Evolutionary conservation across 2,329 filamentous ascomycete genomes (phyloP).

Genomic region (Zasmidium citrigriseum): DNA sequence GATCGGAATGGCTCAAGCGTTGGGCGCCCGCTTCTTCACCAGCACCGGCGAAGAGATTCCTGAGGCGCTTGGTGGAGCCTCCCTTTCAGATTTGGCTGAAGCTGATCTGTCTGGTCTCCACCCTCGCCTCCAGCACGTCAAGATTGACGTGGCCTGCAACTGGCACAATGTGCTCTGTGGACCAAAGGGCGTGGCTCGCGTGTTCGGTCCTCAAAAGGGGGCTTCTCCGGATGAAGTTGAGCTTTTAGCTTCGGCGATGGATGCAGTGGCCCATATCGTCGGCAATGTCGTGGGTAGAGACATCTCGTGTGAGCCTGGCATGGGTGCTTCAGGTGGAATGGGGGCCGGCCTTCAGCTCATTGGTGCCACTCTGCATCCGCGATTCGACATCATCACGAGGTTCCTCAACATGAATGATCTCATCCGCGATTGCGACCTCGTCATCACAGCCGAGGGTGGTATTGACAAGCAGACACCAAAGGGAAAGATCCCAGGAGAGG

Average conservation of each 20-base stretch:
- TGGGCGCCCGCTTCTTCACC: constrained; percentile 50
- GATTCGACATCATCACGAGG: constrained; percentile 54
- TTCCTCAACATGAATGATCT: constrained; percentile 52
- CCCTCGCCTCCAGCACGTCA: constrained; percentile 37
- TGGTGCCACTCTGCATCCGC: constrained; percentile 48
- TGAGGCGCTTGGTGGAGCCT: constrained; percentile 44
- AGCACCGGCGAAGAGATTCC: constrained; percentile 40
- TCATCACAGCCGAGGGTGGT: constrained; percentile 56
- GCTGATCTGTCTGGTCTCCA: constrained; percentile 46
- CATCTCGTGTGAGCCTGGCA: constrained; percentile 45
- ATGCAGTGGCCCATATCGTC: constrained; percentile 43
- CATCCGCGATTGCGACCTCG: constrained; percentile 52
- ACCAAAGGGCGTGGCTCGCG: constrained; percentile 49
- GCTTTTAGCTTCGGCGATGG: constrained; percentile 45
- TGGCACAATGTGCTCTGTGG: constrained; percentile 56
- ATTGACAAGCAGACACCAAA: constrained; percentile 54
- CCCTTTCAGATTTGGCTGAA: constrained; percentile 39
- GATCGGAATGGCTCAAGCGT: constrained; percentile 56
- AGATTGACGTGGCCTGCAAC: constrained; percentile 55
- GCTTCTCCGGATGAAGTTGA: constrained; percentile 47
- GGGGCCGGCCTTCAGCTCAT: constrained; percentile 54
- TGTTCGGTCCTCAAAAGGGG: constrained; percentile 57
- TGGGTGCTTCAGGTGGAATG: constrained; percentile 55
- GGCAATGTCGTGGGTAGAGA: constrained; percentile 38
- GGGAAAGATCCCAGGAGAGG: constrained; percentile 57